A percentile compares a stretch with the other conserved stretches of the same genome.
Conservation (phyloP, 1,139 yeast species). For the Hemisphaericaspora subhashii region DNA sequence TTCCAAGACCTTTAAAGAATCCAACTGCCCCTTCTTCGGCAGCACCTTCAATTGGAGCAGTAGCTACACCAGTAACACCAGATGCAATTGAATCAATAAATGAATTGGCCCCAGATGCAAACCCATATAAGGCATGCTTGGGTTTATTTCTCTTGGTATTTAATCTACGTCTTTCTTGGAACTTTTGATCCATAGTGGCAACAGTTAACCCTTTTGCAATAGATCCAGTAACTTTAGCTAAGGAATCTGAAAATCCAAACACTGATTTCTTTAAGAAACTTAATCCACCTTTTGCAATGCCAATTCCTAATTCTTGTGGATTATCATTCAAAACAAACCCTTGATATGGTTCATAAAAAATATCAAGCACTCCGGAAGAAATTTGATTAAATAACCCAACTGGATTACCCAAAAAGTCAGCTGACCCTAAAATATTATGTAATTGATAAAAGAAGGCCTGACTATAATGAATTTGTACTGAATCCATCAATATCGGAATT, state of each 20-base stretch:
- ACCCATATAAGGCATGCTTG: conserved; percentile 84
- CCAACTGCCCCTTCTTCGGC: conserved; percentile 83
- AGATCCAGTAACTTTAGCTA: conserved; percentile 91
- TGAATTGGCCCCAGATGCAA: conserved; percentile 86
- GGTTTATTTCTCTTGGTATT: conserved; percentile 77
- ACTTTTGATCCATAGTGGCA: conserved; percentile 82
- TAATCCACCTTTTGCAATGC: conserved; percentile 92
- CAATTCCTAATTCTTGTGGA: conserved; percentile 94
- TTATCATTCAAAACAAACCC: conserved; percentile 93
- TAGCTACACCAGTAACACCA: conserved; percentile 87
- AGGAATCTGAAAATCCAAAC: conserved; percentile 90
- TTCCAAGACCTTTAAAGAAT: conserved; percentile 89
- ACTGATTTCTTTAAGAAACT: conserved; percentile 93
- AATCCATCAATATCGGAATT: conserved; percentile 66
- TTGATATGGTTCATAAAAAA: conserved; percentile 95
- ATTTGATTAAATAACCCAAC: conserved; percentile 92
- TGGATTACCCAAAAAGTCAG: conserved; percentile 95
- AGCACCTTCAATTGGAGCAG: conserved; percentile 90
- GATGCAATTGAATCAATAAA: conserved; percentile 83
- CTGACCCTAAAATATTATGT: conserved; percentile 92
- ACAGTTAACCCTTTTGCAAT: conserved; percentile 91
- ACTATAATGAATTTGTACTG: conserved; percentile 82
- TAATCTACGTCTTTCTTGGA: conserved; percentile 78
- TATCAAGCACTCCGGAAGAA: conserved; percentile 93
- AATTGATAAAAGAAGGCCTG: conserved; percentile 91